Conservation (phyloP, 208 protist species). For the Wallacemonas collosoma region DNA sequence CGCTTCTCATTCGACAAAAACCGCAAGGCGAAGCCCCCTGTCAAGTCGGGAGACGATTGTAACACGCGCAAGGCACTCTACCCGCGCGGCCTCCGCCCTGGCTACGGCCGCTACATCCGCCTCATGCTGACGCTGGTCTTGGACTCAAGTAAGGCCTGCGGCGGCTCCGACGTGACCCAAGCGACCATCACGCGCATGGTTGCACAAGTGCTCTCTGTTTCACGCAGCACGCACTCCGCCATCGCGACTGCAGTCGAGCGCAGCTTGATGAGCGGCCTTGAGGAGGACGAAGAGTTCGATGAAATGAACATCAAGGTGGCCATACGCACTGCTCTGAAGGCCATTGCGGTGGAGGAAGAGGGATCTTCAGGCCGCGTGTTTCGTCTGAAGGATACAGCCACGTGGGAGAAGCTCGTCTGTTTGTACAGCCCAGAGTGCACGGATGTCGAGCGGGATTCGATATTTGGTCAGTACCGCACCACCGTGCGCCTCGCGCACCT, state of each 20-base stretch:
- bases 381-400: constrained; percentile 43
- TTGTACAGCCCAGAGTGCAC: constrained; percentile 46
- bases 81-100: constrained; percentile 9
- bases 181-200: constrained; percentile 28
- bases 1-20: constrained; percentile 55
- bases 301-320: constrained; percentile 7
- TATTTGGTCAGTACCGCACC: constrained; percentile 38
- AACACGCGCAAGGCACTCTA: not conserved
- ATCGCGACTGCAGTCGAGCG: constrained; percentile 1
- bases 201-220: constrained; percentile 28
- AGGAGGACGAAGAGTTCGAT: constrained; percentile 20
- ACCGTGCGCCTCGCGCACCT: constrained; percentile 24
- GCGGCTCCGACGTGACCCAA: constrained; percentile 23
- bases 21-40: not conserved
- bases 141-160: constrained; percentile 35
- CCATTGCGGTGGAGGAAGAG: constrained; percentile 42
- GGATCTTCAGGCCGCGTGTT: constrained; percentile 33
- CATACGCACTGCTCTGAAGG: constrained; percentile 29
- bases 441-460: constrained; percentile 31
- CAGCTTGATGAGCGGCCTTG: not conserved
- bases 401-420: constrained; percentile 49
- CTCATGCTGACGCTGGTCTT: constrained; percentile 66
- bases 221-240: constrained; percentile 12
- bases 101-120: constrained; percentile 43
- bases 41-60: not conserved